A percentile compares a stretch with the other conserved stretches of the same genome.
These are phyloP conservation scores for Hypocrella siamensis DNA, from an alignment of 2,329 filamentous ascomycete species.

Conservation along the genomic window DNA sequence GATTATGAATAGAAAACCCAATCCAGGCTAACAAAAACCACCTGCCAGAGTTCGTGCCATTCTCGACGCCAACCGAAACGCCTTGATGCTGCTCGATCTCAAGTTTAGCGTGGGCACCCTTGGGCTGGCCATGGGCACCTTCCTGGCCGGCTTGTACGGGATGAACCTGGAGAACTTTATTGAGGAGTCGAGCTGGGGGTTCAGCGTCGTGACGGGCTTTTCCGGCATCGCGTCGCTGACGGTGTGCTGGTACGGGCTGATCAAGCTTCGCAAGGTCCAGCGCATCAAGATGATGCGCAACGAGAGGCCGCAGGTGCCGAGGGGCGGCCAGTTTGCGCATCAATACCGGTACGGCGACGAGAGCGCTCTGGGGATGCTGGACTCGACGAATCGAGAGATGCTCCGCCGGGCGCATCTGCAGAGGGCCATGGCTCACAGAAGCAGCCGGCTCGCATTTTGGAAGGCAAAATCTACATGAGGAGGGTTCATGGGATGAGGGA, in stretches of 20 bases:
- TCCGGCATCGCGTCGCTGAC: conserved; percentile 60
- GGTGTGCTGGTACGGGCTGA: conserved; percentile 71
- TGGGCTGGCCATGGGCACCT: conserved; percentile 86
- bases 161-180: conserved; percentile 99
- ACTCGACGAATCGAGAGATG: conserved; percentile 38
- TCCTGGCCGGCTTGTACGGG: conserved; percentile 95
- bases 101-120: conserved; percentile 93
- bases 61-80: conserved; percentile 93
- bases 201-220: conserved; percentile 54
- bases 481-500: no score
- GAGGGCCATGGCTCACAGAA: conserved; percentile 22
- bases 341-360: conserved; percentile 19
- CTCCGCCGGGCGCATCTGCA: conserved; percentile 34
- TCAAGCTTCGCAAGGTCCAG: conserved; percentile 72
- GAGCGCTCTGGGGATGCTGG: conserved; percentile 32
- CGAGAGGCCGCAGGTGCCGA: conserved; percentile 22
- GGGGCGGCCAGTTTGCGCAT: conserved; percentile 21
- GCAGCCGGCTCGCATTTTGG: conserved; percentile 12
- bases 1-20: no score
- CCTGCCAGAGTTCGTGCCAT: conserved; percentile 72
- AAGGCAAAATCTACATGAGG: background rate
- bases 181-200: conserved; percentile 82
- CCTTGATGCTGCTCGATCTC: conserved; percentile 91
- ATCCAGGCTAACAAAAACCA: background rate
- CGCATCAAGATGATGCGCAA: conserved; percentile 64